These are phyloP conservation scores for Dipodascopsis tothii DNA, from an alignment of 805 yeast species.

Conservation along the genomic window DNA sequence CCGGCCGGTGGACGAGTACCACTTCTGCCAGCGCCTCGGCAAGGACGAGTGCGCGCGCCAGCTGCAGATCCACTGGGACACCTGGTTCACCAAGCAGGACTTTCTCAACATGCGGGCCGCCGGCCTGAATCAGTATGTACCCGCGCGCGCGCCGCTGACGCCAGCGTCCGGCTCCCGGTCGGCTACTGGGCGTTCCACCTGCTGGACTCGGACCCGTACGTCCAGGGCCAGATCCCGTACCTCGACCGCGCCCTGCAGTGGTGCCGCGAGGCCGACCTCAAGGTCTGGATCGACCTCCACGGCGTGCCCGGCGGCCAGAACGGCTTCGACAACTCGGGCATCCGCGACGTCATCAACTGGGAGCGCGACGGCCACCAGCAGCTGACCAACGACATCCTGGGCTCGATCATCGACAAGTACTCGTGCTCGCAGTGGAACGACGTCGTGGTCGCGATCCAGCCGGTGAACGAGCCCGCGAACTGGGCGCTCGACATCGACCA, in stretches of 20 bases:
- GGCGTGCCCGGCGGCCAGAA: slow-evolving; percentile 94
- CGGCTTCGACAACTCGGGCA: slow-evolving; percentile 89
- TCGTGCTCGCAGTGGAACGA: slow-evolving; percentile 55
- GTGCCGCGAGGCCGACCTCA: slow-evolving; percentile 55
- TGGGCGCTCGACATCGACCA: slow-evolving; percentile 50
- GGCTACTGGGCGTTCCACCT: slow-evolving; percentile 64
- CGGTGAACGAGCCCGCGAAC: slow-evolving; percentile 84
- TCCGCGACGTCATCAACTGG: slow-evolving; percentile 55
- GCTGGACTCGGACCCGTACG: slow-evolving; percentile 42
- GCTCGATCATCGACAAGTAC: slow-evolving; percentile 51
- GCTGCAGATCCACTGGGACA: slow-evolving; percentile 56
- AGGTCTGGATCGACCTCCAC: slow-evolving; percentile 85
- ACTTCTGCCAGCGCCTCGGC: slow-evolving; percentile 45
- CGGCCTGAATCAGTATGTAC: slow-evolving; percentile 50
- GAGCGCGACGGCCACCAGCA: slow-evolving; percentile 45
- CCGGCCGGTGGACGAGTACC: slow-evolving; percentile 78
- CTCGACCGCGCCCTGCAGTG: slow-evolving; percentile 72
- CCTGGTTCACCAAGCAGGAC: slow-evolving; percentile 59
- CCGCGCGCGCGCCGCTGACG: not conserved
- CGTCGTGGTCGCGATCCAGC: slow-evolving; percentile 72
- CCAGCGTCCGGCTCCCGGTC: slow-evolving; percentile 41
- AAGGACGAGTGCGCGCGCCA: slow-evolving; percentile 41
- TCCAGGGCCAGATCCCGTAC: slow-evolving; percentile 67
- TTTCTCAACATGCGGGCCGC: slow-evolving; percentile 43
- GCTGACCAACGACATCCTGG: slow-evolving; percentile 49